These are phyloP conservation scores for Mycosarcoma maydis DNA, from an alignment of 1,284 basidiomycete genomes.

Conservation along the genomic window DNA sequence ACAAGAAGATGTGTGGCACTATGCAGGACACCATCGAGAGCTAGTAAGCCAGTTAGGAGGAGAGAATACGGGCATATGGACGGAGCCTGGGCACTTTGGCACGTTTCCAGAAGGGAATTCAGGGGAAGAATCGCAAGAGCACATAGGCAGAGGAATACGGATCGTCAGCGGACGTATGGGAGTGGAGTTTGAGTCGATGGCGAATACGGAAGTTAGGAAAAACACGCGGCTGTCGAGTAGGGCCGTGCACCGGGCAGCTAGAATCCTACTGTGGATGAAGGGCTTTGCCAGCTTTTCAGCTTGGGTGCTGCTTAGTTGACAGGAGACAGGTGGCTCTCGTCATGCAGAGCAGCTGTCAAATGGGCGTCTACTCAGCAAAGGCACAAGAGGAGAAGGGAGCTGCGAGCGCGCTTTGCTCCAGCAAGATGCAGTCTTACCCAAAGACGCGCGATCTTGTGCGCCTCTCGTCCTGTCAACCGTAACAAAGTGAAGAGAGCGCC, in stretches of 20 bases:
- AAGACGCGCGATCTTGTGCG: slow-evolving; percentile 28
- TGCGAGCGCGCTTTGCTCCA: too few relatives aligned
- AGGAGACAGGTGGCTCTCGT: too few relatives aligned
- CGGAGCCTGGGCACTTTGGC: slow-evolving; percentile 2
- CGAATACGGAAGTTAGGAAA: slow-evolving; percentile 22
- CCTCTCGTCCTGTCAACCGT: slow-evolving; percentile 15
- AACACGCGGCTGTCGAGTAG: background rate
- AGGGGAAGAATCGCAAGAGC: slow-evolving; percentile 2
- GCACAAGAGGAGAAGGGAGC: background rate
- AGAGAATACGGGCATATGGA: background rate
- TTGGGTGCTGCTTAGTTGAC: too few relatives aligned
- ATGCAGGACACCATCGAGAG: slow-evolving; percentile 3
- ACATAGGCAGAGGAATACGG: slow-evolving; percentile 18
- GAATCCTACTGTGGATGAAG: too few relatives aligned
- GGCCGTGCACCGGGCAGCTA: slow-evolving; percentile 23
- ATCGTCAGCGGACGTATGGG: slow-evolving; percentile 9
- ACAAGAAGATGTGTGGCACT: background rate
- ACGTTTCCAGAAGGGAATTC: background rate
- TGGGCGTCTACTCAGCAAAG: slow-evolving; percentile 2
- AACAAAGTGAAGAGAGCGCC: too few relatives aligned
- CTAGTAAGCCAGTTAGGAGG: background rate
- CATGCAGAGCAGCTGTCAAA: too few relatives aligned
- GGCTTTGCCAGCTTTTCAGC: slow-evolving; percentile 4
- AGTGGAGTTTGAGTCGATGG: slow-evolving; percentile 26
- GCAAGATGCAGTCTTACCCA: slow-evolving; percentile 44